A percentile compares a stretch with the other conserved stretches of the same genome.
phyloP scores from a whole-genome alignment of 257 asterid species.

The Mentha longifolia region DNA sequence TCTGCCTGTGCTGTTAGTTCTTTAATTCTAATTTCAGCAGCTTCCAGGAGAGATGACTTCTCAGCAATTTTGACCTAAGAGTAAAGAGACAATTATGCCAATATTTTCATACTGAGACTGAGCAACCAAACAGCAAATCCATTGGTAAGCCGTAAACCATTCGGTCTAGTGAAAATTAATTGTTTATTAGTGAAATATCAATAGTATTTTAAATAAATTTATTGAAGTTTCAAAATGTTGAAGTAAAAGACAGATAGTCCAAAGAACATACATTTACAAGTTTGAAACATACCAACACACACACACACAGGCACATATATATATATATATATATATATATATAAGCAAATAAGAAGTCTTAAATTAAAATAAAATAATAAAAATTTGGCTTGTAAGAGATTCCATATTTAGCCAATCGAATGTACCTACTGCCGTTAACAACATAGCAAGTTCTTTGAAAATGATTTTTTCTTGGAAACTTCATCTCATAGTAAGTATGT shows the following conservation, averaged over 20 bases:
- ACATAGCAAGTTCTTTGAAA: neutral
- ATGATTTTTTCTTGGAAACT: slow-evolving; percentile 24
- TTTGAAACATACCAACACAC: neutral
- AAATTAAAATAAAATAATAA: neutral
- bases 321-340: neutral
- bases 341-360: neutral
- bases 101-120: neutral
- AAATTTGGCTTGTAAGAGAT: neutral
- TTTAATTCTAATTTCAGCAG: slow-evolving; percentile 68
- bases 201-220: neutral
- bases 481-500: neutral
- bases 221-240: neutral
- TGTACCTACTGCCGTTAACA: neutral
- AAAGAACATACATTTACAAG: neutral
- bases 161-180: neutral
- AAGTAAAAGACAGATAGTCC: neutral
- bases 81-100: slow-evolving; percentile 32
- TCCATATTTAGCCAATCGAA: neutral
- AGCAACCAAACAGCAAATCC: neutral
- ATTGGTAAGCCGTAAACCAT: neutral
- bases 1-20: slow-evolving; percentile 68
- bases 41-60: slow-evolving; percentile 78
- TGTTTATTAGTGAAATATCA: neutral
- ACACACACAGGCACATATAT: no score
- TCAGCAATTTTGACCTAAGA: slow-evolving; percentile 85